A percentile compares a stretch with the other conserved stretches of the same genome.
These are phyloP conservation scores for Cetradonia linearis DNA, from an alignment of 495 filamentous ascomycete genomes.

Conservation along the genomic window DNA sequence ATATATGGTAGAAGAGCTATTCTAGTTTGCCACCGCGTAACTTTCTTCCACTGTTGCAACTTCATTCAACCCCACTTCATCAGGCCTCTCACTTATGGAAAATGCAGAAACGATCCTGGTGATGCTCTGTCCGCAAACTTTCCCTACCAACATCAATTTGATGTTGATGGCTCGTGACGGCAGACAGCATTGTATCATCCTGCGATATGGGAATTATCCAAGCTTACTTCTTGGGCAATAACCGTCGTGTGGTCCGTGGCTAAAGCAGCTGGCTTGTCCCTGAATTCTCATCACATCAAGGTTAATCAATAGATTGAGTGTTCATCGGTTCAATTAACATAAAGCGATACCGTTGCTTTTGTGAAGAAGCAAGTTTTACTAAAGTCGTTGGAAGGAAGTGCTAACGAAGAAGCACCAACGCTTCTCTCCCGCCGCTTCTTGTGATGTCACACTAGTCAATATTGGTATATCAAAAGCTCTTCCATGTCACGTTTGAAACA, in stretches of 20 bases:
- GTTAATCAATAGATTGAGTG: neutral
- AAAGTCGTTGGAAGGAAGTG: neutral
- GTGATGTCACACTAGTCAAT: constrained; percentile 1
- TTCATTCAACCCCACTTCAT: neutral
- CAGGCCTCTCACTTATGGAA: neutral
- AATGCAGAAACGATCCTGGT: neutral
- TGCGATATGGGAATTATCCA: neutral
- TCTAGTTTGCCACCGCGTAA: neutral
- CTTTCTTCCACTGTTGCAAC: neutral
- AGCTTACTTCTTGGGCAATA: too few species aligned
- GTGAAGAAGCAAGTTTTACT: neutral
- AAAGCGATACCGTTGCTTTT: neutral
- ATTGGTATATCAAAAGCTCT: neutral
- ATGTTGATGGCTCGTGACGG: too few species aligned
- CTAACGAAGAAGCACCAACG: neutral
- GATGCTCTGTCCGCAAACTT: too few species aligned
- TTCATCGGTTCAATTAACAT: neutral
- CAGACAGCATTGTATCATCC: neutral
- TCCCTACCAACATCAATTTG: too few species aligned
- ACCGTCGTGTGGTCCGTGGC: neutral
- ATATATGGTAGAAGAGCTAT: neutral
- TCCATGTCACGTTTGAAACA: neutral
- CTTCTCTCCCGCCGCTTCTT: constrained; percentile 2
- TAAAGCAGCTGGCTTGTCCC: neutral
- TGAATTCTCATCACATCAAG: neutral